Percentiles rank a stretch among this genome's conserved stretches.
phyloP scores from a whole-genome alignment of 2,329 filamentous ascomycete genomes.

The Penicillium sumatraense region DNA sequence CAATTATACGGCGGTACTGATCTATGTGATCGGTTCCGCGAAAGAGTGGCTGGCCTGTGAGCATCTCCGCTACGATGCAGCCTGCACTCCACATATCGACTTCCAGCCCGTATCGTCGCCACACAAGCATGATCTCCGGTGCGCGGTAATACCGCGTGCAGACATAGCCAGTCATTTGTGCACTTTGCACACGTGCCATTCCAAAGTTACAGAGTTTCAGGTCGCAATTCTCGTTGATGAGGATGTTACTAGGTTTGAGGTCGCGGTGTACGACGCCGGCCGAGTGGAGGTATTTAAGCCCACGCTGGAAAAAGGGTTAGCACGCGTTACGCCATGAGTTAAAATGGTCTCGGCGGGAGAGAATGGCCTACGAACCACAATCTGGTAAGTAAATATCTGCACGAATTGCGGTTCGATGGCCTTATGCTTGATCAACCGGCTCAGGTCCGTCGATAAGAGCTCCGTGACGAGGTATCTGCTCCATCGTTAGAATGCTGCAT shows the following conservation, averaged over 20 bases:
- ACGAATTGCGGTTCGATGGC: too few species aligned
- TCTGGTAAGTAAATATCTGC: neutral
- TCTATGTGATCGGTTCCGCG: neutral
- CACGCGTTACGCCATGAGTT: neutral
- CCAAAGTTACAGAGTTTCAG: neutral
- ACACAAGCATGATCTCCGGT: neutral
- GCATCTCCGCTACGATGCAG: neutral
- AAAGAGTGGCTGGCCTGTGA: neutral
- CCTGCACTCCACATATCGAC: neutral
- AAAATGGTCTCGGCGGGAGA: neutral
- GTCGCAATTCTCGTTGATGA: conserved; percentile 2
- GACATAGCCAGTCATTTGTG: neutral
- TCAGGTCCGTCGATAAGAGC: too few species aligned
- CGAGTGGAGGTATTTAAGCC: neutral
- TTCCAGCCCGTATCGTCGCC: neutral
- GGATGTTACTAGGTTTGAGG: too few species aligned
- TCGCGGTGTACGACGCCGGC: too few species aligned
- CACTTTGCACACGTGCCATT: neutral
- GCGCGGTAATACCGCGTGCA: neutral
- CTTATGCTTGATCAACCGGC: too few species aligned
- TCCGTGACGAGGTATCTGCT: too few species aligned
- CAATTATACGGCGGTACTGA: neutral
- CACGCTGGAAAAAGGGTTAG: neutral
- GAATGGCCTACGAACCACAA: neutral
- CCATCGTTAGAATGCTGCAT: too few species aligned